These are phyloP conservation scores for Marchantia polymorpha DNA, from an alignment of 225 moss, liverwort and hornwort genomes.

Conservation along the genomic window DNA sequence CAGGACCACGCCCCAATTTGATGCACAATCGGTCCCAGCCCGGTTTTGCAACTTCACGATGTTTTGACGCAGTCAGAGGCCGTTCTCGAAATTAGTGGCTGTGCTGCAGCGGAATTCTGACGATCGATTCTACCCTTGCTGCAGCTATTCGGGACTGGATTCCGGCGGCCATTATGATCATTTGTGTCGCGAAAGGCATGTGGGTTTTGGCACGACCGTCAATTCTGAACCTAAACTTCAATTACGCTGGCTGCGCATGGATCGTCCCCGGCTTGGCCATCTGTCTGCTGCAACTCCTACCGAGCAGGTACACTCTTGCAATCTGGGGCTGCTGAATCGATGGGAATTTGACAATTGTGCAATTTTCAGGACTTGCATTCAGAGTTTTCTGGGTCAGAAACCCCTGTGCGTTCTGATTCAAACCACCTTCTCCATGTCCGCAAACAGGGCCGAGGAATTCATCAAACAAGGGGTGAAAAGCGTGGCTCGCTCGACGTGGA, in stretches of 20 bases:
- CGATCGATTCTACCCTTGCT: neutral
- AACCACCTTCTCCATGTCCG: neutral
- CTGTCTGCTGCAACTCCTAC: slow-evolving; percentile 20
- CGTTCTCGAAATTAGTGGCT: neutral
- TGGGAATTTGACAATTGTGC: neutral
- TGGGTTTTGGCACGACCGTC: slow-evolving; percentile 8
- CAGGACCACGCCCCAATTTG: neutral
- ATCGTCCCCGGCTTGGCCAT: slow-evolving; percentile 17
- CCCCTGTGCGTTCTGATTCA: neutral
- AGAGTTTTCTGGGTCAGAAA: neutral
- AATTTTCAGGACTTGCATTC: neutral
- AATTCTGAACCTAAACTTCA: neutral
- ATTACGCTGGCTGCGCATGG: slow-evolving; percentile 18
- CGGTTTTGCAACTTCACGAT: neutral
- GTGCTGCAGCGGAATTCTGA: neutral
- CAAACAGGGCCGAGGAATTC: slow-evolving; percentile 11
- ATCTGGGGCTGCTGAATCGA: neutral
- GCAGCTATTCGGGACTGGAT: slow-evolving; percentile 23
- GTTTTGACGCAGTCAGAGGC: neutral
- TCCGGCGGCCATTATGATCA: slow-evolving; percentile 5
- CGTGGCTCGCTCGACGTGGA: slow-evolving; percentile 1
- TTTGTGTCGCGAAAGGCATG: neutral
- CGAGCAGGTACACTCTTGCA: slow-evolving; percentile 1
- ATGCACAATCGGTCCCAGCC: neutral
- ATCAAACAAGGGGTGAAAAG: neutral